A percentile compares a stretch with the other conserved stretches of the same genome.
Evolutionary conservation across 306 rosid genomes (phyloP).

Genomic region (Sphenostylis stenocarpa): DNA sequence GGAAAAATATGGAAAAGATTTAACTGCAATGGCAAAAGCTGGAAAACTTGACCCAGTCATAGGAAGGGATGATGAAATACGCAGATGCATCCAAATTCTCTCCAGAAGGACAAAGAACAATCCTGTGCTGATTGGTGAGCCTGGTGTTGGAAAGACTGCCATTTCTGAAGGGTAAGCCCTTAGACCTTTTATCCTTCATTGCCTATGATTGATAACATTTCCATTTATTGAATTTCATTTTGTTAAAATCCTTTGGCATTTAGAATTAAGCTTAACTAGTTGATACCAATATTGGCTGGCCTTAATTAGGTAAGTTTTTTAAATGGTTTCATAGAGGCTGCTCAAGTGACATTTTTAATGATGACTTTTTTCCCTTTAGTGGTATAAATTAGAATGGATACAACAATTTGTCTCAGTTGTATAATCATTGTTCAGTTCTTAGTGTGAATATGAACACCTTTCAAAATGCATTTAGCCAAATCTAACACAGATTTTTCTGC

Average conservation of each 20-base stretch:
- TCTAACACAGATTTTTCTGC: constrained; percentile 1
- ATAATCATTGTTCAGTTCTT: neutral
- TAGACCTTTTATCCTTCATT: neutral
- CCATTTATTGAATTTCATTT: neutral
- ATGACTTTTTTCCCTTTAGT: neutral
- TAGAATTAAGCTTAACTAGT: neutral
- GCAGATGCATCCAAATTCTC: constrained; percentile 97
- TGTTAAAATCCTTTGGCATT: neutral
- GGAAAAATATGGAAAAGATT: constrained; percentile 93
- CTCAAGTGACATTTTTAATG: neutral
- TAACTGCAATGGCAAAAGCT: constrained; percentile 89
- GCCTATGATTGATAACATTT: neutral
- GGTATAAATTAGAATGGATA: neutral
- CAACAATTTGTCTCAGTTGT: neutral
- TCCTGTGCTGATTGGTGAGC: constrained; percentile 97
- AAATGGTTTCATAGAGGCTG: neutral
- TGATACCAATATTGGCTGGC: neutral
- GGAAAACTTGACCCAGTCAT: constrained; percentile 99
- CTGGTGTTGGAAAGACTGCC: constrained; percentile 98
- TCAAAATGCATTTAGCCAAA: neutral
- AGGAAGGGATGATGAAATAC: constrained; percentile 98
- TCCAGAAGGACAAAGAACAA: constrained; percentile 99
- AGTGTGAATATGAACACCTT: neutral
- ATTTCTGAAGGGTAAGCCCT: constrained; percentile 88
- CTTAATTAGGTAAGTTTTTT: neutral